These are phyloP conservation scores for Arthrobotrys pseudoclavata DNA, from an alignment of 2,329 filamentous ascomycete genomes.

Conservation along the genomic window DNA sequence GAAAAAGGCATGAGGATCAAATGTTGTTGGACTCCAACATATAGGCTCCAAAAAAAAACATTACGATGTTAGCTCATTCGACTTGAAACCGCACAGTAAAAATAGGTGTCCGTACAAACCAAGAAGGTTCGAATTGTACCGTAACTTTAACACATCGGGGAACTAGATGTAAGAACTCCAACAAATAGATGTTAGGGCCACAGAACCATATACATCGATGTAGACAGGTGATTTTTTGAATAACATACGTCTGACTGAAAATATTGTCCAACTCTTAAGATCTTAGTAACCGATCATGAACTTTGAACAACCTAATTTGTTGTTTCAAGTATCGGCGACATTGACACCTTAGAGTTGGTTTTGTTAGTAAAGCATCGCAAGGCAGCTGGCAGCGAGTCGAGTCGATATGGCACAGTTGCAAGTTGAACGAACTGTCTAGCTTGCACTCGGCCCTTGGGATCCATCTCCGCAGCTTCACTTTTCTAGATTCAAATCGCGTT, in stretches of 20 bases:
- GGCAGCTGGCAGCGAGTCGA: not conserved
- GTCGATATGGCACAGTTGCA: not conserved
- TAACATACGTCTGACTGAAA: too few relatives aligned
- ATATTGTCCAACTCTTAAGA: not conserved
- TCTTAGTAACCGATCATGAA: not conserved
- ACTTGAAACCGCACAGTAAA: not conserved
- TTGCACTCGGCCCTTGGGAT: not conserved
- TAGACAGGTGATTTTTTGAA: too few relatives aligned
- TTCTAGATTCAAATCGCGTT: not conserved
- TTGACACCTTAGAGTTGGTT: not conserved
- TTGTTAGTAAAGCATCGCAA: not conserved
- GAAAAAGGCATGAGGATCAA: too few relatives aligned
- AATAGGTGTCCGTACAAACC: not conserved
- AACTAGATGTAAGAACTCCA: not conserved
- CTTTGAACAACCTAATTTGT: not conserved
- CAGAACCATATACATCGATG: too few relatives aligned
- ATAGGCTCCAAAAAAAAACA: not conserved
- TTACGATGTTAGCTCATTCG: not conserved
- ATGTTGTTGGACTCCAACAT: not conserved
- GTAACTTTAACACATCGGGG: not conserved
- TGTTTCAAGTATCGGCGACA: not conserved
- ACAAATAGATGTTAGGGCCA: too few relatives aligned
- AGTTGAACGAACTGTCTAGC: not conserved
- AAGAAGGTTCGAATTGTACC: not conserved
- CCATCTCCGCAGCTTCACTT: not conserved